Evolutionary conservation across 352 stramenopile species (phyloP), one percentile per base, ranked within the genome.

Genomic region (Globisporangium middletonii): DNA sequence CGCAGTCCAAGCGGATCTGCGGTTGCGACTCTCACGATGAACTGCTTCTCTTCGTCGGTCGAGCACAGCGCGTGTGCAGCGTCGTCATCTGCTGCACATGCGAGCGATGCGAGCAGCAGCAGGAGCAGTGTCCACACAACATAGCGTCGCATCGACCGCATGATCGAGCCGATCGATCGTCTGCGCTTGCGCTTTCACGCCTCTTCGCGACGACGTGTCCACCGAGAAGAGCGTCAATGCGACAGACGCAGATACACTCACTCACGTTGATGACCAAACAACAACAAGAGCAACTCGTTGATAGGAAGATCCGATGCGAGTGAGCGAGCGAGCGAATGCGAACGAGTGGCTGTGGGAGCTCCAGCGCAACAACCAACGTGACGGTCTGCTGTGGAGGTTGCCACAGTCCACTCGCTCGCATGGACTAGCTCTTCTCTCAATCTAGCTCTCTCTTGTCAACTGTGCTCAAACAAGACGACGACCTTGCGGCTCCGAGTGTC

Each of bases 1-100:
- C 78, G 69, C n/a, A 88, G 42, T 1, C 79, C 82, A 1, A 92
- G 72, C 38, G 75, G 71, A 28, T 73, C 75, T 35, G 50, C 68
- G 6, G 69, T 69, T 18, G 57, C 37, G 47, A 86, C 69, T 0
- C 68, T 58, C 19, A 88, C 69, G 12, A 62, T 68, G 38, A 85
- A 88, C 61, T 85, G 72, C 49, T 83, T 71, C 18, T 67, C 59
- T 42, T 68, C 57, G 42, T 66, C 62, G 4, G 45, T 64, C 13
- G 50, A 60, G 57, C 61, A 64, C n/a, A 12, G 11, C 15, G 33
- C 30, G 0, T n/a, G 26, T 0, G 13, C 8, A 26, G 11, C 1
- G 45, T 43, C 13, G 18, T 13, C 38, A 45, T 16, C 33, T 35
- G 47, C 26, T 38, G 33, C 33, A 8, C 8, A 6, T 35, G 30